Evolutionary conservation across 2,329 filamentous ascomycete genomes (phyloP).

Genomic region (Aureobasidium sp.): DNA sequence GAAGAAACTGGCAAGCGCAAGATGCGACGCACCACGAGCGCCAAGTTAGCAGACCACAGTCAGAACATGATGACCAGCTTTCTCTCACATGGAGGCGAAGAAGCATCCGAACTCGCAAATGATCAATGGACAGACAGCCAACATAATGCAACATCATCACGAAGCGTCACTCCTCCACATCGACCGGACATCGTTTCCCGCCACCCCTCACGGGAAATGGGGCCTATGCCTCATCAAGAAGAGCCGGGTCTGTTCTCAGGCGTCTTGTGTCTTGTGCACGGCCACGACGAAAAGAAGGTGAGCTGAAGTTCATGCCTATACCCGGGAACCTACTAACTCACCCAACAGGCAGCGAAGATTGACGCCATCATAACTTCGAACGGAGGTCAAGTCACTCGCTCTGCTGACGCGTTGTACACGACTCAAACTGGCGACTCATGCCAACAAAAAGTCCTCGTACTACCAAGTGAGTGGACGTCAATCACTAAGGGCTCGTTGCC

Average conservation of each 20-base stretch:
- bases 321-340: neutral
- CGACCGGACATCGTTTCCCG: neutral
- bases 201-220: neutral
- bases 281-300: constrained; percentile 9
- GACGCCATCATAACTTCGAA: constrained; percentile 19
- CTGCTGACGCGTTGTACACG: constrained; percentile 17
- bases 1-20: constrained; percentile 61
- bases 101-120: neutral
- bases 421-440: constrained; percentile 13
- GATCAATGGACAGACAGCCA: constrained; percentile 9
- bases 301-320: neutral
- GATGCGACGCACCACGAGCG: constrained; percentile 76
- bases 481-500: constrained; percentile 20
- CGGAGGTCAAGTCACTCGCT: constrained; percentile 23
- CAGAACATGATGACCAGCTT: constrained; percentile 89
- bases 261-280: constrained; percentile 14
- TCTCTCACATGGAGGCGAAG: constrained; percentile 34
- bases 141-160: neutral
- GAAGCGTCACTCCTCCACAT: neutral
- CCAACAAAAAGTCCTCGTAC: constrained; percentile 26
- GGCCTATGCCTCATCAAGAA: neutral
- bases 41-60: constrained; percentile 69
- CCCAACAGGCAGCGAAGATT: neutral
- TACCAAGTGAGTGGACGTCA: constrained; percentile 26
- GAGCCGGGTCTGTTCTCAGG: constrained; percentile 24